Conservation (phyloP, 1,284 basidiomycete species). For the Ceratobasidium sp. region DNA sequence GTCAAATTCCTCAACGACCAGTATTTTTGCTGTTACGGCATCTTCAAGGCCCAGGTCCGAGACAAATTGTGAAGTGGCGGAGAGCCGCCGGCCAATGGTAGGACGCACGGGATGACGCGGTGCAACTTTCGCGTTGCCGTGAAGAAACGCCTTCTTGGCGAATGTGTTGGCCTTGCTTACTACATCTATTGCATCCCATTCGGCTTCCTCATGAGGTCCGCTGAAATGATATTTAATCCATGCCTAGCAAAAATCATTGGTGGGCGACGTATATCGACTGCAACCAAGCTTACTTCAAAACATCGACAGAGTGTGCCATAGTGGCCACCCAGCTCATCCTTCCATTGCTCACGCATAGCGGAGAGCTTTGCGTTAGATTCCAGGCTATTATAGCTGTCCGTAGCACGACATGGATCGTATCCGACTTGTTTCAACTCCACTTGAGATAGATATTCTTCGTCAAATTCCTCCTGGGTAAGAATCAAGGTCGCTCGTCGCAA, state of each 20-base stretch:
- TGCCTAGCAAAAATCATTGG: neutral
- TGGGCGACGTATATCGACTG: neutral
- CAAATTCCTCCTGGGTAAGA: neutral
- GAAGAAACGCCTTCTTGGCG: neutral
- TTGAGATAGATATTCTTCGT: neutral
- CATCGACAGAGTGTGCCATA: neutral
- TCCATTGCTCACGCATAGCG: neutral
- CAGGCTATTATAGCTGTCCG: neutral
- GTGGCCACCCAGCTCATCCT: neutral
- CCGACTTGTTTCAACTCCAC: neutral
- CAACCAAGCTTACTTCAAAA: neutral
- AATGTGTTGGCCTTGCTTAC: constrained; percentile 21
- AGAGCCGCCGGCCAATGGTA: constrained; percentile 12
- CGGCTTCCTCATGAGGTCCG: constrained; percentile 3
- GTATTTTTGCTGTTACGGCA: constrained; percentile 7
- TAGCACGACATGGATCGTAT: neutral
- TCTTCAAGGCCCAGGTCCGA: constrained; percentile 4
- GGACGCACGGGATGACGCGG: constrained; percentile 1
- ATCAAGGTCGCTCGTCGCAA: neutral
- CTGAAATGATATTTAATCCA: constrained; percentile 17
- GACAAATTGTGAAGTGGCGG: constrained; percentile 17
- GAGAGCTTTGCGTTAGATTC: neutral
- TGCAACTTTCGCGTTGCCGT: constrained; percentile 3
- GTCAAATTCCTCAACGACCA: constrained; percentile 1
- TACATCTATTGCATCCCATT: constrained; percentile 27